Evolutionary conservation across 169 alveolate species (phyloP), one percentile per base, ranked within the genome.

Genomic region (Eimeria mitis): DNA sequence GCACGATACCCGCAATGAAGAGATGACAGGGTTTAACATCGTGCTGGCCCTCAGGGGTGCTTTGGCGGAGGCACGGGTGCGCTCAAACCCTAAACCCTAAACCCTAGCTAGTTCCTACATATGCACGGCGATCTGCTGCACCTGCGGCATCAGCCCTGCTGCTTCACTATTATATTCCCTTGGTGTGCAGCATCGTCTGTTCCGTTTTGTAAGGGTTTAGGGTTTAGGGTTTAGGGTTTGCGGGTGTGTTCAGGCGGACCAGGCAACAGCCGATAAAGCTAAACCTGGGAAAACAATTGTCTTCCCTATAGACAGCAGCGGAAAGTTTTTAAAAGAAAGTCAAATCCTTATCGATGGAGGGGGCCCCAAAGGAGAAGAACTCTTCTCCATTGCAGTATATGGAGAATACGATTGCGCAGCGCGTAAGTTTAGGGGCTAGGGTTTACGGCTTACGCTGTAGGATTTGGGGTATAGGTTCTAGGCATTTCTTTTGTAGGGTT

Each of bases 31-130:
- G 28, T 89, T 75, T 88, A 79, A 56, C 61, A 59, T 89, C 52
- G 42, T 89, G 49, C 61, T 76, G 81, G 68, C 95, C 28, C 68
- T 89, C 49, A 89, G n/a, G 49, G 95, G 95, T 28, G 89, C 79
- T 14, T 54, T 89, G 49, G 89, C 87, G 42, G 91, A 84, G 75
- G 40, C 91, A 84, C 73, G 91, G 76, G 91, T 84, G 76, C 44
- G 68, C 71, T 37, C 14, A 76, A 14, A 42, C 61, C 87, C 71
- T n/a, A 52, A 79, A 79, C 25, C n/a, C 70, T 79, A n/a, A 28
- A 78, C 89, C 52, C 68, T 52, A 73, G 13, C 76, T n/a, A n/a
- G n/a, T n/a, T n/a, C n/a, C n/a, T n/a, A n/a, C n/a, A n/a, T n/a
- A n/a, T n/a, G n/a, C n/a, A n/a, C n/a, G n/a, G n/a, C n/a, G n/a